A percentile compares a stretch with the other conserved stretches of the same genome.
phyloP scores from a whole-genome alignment of 345 rosid species.

The Geranium rotundifolium region DNA sequence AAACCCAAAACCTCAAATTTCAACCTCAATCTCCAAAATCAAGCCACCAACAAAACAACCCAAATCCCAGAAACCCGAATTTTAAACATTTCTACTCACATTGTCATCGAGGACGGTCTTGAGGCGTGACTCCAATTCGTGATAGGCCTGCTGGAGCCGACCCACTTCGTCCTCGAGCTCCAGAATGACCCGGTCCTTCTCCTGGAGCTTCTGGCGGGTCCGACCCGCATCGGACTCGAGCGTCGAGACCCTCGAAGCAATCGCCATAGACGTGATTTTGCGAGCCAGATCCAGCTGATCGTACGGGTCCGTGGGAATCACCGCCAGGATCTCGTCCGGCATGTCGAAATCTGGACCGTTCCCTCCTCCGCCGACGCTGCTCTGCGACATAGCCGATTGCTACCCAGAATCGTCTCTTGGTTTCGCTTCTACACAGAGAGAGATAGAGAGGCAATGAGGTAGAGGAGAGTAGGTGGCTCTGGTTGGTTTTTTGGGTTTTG shows the following conservation, averaged over 20 bases:
- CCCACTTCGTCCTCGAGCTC: constrained; percentile 49
- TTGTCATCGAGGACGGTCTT: constrained; percentile 54
- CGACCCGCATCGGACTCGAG: constrained; percentile 57
- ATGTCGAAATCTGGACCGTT: constrained; percentile 47
- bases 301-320: constrained; percentile 79
- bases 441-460: not conserved
- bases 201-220: constrained; percentile 37
- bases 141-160: constrained; percentile 37
- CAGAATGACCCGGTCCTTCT: constrained; percentile 51
- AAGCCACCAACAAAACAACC: not conserved
- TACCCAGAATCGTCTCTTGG: not conserved
- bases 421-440: not conserved
- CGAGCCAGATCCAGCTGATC: constrained; percentile 95
- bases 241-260: constrained; percentile 77
- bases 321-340: constrained; percentile 64
- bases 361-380: constrained; percentile 18
- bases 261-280: constrained; percentile 92
- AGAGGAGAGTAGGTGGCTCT: not conserved
- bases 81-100: constrained; percentile 20
- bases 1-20: too few relatives aligned
- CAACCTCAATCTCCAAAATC: not conserved
- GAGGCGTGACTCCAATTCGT: constrained; percentile 47
- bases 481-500: not conserved
- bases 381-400: constrained; percentile 23
- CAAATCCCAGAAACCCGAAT: not conserved